A percentile compares a stretch with the other conserved stretches of the same genome.
These are phyloP conservation scores for Fusarium musae DNA, from an alignment of 2,329 filamentous ascomycete species.

Conservation along the genomic window DNA sequence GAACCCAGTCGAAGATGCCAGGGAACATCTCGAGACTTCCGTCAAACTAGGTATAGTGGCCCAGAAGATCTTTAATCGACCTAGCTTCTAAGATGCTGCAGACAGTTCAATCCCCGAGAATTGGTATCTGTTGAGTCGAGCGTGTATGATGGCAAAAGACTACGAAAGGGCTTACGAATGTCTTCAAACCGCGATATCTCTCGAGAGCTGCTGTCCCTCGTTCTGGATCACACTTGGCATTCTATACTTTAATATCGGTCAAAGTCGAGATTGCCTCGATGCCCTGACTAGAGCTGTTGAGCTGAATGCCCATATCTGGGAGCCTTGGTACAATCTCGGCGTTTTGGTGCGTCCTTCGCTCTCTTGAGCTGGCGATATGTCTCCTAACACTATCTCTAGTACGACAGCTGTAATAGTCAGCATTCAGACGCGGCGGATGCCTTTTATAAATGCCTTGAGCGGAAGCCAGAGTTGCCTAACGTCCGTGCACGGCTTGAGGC, in stretches of 20 bases:
- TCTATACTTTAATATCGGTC: background rate
- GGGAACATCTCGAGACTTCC: too few relatives aligned
- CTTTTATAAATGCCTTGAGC: background rate
- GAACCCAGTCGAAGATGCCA: too few relatives aligned
- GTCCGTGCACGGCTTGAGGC: background rate
- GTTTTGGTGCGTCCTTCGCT: background rate
- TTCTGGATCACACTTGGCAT: background rate
- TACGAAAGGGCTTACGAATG: background rate
- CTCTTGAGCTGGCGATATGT: accelerated
- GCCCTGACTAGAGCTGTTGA: background rate
- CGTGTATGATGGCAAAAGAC: accelerated
- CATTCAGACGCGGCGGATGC: background rate
- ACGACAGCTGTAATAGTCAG: background rate
- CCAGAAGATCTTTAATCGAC: too few relatives aligned
- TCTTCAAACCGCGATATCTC: accelerated
- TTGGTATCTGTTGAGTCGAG: background rate
- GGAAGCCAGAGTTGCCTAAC: accelerated
- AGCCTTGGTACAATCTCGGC: background rate
- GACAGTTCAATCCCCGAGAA: background rate
- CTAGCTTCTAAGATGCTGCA: background rate
- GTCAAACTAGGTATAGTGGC: too few relatives aligned
- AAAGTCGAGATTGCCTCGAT: background rate
- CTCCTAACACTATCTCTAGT: background rate
- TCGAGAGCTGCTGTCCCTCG: accelerated
- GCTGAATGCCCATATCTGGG: background rate